These are phyloP conservation scores for Tuber aestivum DNA, from an alignment of 495 filamentous ascomycete species.

Conservation along the genomic window DNA sequence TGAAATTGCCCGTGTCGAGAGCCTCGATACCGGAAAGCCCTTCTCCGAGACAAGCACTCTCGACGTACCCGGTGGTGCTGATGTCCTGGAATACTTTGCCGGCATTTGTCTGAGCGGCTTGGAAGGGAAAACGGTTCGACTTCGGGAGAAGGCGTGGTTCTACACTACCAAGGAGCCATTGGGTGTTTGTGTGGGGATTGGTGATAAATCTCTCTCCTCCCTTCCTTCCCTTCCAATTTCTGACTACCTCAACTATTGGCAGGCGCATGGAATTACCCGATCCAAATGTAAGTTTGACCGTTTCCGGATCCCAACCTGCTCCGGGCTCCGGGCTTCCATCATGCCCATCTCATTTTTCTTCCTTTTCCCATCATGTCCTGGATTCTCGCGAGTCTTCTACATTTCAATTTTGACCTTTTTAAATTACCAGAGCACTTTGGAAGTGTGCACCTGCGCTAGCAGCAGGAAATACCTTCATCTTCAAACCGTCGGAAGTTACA, in stretches of 20 bases:
- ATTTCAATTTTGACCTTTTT: background rate
- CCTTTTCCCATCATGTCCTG: background rate
- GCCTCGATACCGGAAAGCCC: slow-evolving; percentile 67
- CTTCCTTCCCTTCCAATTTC: slow-evolving; percentile 3
- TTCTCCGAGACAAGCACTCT: slow-evolving; percentile 69
- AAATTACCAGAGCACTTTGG: slow-evolving; percentile 59
- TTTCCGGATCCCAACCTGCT: background rate
- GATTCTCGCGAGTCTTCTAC: background rate
- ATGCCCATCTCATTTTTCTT: background rate
- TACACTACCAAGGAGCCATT: slow-evolving; percentile 69
- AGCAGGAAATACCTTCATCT: slow-evolving; percentile 80
- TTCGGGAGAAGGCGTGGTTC: slow-evolving; percentile 65
- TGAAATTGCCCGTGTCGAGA: slow-evolving; percentile 62
- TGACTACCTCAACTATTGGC: background rate
- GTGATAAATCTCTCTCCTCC: slow-evolving; percentile 51
- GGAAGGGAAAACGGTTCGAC: slow-evolving; percentile 61
- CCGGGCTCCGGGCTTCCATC: background rate
- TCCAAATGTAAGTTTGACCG: background rate
- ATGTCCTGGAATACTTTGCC: slow-evolving; percentile 72
- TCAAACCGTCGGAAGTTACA: slow-evolving; percentile 78
- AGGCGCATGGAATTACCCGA: slow-evolving; percentile 3
- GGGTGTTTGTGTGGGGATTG: slow-evolving; percentile 72
- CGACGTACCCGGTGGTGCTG: slow-evolving; percentile 67
- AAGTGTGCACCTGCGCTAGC: slow-evolving; percentile 76
- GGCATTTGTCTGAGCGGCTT: slow-evolving; percentile 64